Conservation (phyloP, 2,329 filamentous ascomycete species). For the Plectosphaerella sp. region DNA sequence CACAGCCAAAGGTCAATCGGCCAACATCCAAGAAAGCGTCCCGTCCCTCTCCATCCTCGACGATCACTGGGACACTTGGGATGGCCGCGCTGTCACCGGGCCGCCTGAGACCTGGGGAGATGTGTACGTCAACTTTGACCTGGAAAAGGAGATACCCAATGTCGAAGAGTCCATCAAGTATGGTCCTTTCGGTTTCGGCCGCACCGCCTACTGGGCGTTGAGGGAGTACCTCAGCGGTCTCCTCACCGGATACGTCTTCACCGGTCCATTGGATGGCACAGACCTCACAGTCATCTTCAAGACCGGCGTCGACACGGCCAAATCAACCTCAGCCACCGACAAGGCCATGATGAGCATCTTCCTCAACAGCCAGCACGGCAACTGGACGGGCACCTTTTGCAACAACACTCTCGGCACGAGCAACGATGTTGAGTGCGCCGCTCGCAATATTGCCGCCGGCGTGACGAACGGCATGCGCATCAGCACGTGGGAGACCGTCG, state of each 20-base stretch:
- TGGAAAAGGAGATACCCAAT: neutral
- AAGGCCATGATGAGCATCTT: neutral
- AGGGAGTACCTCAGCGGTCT: neutral
- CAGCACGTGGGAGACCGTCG: neutral
- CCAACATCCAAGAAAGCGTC: neutral
- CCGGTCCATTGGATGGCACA: neutral
- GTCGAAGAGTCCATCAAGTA: neutral
- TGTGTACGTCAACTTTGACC: neutral
- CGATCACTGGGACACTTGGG: neutral
- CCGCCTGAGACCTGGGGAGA: neutral
- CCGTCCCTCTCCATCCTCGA: neutral
- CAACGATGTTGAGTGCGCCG: conserved; percentile 1
- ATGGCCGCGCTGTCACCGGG: neutral
- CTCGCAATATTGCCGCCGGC: conserved; percentile 2
- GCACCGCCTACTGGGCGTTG: neutral
- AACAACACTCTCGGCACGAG: neutral
- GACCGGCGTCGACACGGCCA: no score
- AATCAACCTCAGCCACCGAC: neutral
- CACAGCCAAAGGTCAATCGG: neutral
- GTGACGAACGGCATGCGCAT: conserved; percentile 6
- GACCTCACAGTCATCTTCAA: neutral
- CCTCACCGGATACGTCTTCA: neutral
- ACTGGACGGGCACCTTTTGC: neutral
- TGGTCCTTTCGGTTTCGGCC: neutral
- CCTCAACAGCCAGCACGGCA: neutral